These are phyloP conservation scores for Ceratocystis albifundus DNA, from an alignment of 2,329 filamentous ascomycete genomes.

Conservation along the genomic window DNA sequence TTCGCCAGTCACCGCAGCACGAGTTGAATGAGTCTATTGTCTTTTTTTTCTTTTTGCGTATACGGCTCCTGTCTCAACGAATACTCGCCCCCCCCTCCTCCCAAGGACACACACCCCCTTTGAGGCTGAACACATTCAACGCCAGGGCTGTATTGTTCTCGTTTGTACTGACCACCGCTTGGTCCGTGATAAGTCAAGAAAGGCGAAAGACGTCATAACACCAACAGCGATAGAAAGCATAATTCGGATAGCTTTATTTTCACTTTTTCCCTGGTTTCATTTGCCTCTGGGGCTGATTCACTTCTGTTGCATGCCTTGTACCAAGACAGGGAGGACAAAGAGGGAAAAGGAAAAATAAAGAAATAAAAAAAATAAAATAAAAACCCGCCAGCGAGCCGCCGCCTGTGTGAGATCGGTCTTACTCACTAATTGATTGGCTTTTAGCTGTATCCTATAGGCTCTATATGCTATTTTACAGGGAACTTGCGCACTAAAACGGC, in stretches of 20 bases:
- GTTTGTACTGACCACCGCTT: not conserved
- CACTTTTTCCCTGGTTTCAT: not conserved
- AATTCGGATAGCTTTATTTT: not conserved
- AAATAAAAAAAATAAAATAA: too few relatives aligned
- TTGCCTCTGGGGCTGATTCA: slow-evolving; percentile 11
- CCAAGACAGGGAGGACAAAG: not conserved
- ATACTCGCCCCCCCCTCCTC: not conserved
- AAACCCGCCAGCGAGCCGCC: not conserved
- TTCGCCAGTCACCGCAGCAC: not conserved
- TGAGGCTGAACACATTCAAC: not conserved
- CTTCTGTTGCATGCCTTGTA: not conserved
- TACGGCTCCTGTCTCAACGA: not conserved
- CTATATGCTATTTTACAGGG: not conserved
- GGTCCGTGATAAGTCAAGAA: not conserved
- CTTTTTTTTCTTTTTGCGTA: not conserved
- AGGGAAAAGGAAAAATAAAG: not conserved
- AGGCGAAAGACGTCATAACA: slow-evolving; percentile 8
- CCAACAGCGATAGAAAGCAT: not conserved
- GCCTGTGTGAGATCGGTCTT: not conserved
- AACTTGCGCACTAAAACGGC: not conserved
- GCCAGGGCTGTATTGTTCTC: not conserved
- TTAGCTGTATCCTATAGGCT: not conserved
- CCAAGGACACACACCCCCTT: not conserved
- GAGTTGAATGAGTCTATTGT: not conserved
- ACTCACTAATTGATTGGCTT: not conserved